Evolutionary conservation across 2,329 filamentous ascomycete species (phyloP).

Genomic region (Epichloe typhina): DNA sequence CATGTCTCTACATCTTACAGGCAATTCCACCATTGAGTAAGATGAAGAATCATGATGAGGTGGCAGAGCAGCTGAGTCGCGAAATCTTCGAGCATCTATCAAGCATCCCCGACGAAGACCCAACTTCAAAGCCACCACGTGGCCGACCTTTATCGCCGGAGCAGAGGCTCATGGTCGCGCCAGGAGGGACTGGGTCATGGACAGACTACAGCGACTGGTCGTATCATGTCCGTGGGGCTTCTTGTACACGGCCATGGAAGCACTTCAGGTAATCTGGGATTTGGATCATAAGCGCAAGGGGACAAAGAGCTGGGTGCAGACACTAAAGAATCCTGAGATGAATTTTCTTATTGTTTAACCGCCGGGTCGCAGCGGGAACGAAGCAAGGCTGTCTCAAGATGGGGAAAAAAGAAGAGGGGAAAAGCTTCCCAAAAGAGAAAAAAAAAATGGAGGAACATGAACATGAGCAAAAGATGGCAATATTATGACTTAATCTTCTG

Average conservation of each 20-base stretch:
- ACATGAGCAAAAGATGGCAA: not conserved
- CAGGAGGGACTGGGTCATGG: slow-evolving; percentile 34
- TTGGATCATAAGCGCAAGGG: slow-evolving; percentile 19
- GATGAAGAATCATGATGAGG: slow-evolving; percentile 13
- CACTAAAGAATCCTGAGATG: slow-evolving; percentile 26
- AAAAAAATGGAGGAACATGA: not conserved
- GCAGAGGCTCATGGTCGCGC: slow-evolving; percentile 32
- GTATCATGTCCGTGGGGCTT: slow-evolving; percentile 35
- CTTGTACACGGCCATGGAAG: slow-evolving; percentile 31
- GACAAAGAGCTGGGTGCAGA: slow-evolving; percentile 28
- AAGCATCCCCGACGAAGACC: slow-evolving; percentile 33
- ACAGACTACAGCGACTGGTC: slow-evolving; percentile 28
- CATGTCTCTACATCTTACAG: slow-evolving; percentile 33
- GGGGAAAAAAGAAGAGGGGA: not conserved
- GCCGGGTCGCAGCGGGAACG: not conserved
- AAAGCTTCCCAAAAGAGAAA: not conserved
- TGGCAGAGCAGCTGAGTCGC: slow-evolving; percentile 23
- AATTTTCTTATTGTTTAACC: slow-evolving; percentile 30
- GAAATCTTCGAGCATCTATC: slow-evolving; percentile 35
- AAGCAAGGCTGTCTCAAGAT: not conserved
- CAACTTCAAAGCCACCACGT: slow-evolving; percentile 42
- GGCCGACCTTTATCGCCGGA: slow-evolving; percentile 43
- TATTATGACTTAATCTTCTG: not conserved
- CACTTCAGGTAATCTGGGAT: slow-evolving; percentile 30
- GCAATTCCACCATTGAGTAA: slow-evolving; percentile 19